Evolutionary conservation across 805 yeast species (phyloP).

Genomic region (Kodamaea restingae): DNA sequence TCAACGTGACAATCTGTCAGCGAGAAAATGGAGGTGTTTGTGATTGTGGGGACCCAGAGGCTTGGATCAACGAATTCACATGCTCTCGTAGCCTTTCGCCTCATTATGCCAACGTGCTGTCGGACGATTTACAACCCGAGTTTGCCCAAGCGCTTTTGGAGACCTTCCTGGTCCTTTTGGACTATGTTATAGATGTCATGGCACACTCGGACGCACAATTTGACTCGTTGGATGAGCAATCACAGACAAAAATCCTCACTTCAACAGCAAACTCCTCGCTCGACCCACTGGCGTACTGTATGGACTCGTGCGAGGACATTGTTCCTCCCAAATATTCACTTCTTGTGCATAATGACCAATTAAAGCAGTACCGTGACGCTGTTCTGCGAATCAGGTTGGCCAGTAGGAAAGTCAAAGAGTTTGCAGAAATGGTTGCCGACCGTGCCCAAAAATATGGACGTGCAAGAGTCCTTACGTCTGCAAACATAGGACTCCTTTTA

Average conservation of each 20-base stretch:
- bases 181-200: slow-evolving; percentile 61
- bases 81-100: slow-evolving; percentile 36
- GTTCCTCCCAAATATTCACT: slow-evolving; percentile 45
- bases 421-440: slow-evolving; percentile 69
- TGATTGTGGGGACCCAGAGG: slow-evolving; percentile 88
- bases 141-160: slow-evolving; percentile 33
- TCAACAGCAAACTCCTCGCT: neutral
- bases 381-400: slow-evolving; percentile 59
- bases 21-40: slow-evolving; percentile 77
- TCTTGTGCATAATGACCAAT: slow-evolving; percentile 73
- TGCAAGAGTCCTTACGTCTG: slow-evolving; percentile 61
- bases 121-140: slow-evolving; percentile 38
- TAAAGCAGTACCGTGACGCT: slow-evolving; percentile 72
- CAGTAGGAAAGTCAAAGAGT: slow-evolving; percentile 58
- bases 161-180: slow-evolving; percentile 48
- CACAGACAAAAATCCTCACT: neutral
- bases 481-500: slow-evolving; percentile 45
- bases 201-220: slow-evolving; percentile 44
- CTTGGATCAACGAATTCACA: slow-evolving; percentile 55
- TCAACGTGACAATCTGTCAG: slow-evolving; percentile 58
- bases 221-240: slow-evolving; percentile 6
- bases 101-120: neutral
- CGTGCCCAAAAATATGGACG: slow-evolving; percentile 62
- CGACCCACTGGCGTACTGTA: neutral
- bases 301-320: neutral